Evolutionary conservation across 805 yeast species (phyloP).

Genomic region (Candida anglica): DNA sequence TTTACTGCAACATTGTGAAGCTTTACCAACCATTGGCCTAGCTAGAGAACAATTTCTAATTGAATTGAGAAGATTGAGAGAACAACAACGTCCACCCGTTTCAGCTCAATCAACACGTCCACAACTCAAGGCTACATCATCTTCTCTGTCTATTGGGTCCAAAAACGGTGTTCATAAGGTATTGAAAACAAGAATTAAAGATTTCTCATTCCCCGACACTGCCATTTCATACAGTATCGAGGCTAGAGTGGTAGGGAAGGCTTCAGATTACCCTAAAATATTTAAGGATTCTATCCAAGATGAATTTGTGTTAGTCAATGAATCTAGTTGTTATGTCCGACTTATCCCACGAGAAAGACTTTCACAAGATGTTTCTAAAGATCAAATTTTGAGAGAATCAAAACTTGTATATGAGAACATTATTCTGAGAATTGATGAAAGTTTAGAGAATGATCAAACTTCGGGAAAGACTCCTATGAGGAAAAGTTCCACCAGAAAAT

Average conservation of each 20-base stretch:
- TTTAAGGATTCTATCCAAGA: slow-evolving; percentile 8
- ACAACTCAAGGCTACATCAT: neutral
- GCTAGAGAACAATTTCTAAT: slow-evolving; percentile 21
- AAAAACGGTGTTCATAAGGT: slow-evolving; percentile 5
- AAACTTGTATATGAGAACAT: slow-evolving; percentile 13
- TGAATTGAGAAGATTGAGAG: slow-evolving; percentile 12
- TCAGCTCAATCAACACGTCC: neutral
- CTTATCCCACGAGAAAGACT: slow-evolving; percentile 14
- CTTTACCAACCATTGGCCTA: slow-evolving; percentile 21
- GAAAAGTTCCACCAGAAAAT: slow-evolving; percentile 12
- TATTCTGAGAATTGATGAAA: slow-evolving; percentile 10
- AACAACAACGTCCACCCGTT: slow-evolving; percentile 6
- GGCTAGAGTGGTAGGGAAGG: slow-evolving; percentile 21
- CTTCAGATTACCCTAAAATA: slow-evolving; percentile 14
- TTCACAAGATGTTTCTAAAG: slow-evolving; percentile 2
- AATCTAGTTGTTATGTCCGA: slow-evolving; percentile 18
- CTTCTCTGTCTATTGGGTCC: neutral
- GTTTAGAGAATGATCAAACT: slow-evolving; percentile 7
- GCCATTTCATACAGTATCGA: slow-evolving; percentile 25
- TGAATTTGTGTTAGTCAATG: slow-evolving; percentile 21
- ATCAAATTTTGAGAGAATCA: slow-evolving; percentile 9
- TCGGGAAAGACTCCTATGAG: slow-evolving; percentile 1
- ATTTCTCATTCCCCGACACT: slow-evolving; percentile 22
- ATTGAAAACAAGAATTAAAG: slow-evolving; percentile 13
- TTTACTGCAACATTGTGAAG: slow-evolving; percentile 18